Percentiles rank a stretch among this genome's conserved stretches.
phyloP scores from a whole-genome alignment of 306 rosid species.

The Ammopiptanthus mongolicus region DNA sequence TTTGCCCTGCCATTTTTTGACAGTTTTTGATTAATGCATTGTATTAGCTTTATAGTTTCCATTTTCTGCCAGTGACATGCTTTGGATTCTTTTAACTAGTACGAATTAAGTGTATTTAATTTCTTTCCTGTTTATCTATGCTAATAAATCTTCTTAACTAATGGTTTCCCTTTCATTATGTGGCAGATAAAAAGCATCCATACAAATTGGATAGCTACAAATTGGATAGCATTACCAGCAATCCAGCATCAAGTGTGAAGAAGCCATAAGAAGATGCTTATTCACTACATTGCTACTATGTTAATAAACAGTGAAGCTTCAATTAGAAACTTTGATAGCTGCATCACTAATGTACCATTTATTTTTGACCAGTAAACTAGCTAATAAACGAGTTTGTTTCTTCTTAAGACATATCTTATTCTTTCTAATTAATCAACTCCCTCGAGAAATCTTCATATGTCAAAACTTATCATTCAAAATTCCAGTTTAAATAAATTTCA shows the following conservation, averaged over 20 bases:
- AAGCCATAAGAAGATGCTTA: background rate
- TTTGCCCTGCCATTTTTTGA: conserved; percentile 75
- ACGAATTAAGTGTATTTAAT: background rate
- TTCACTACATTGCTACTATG: background rate
- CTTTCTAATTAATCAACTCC: background rate
- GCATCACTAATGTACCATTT: background rate
- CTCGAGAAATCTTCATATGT: background rate
- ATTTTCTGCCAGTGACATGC: background rate
- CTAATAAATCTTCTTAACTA: background rate
- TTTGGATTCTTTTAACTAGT: background rate
- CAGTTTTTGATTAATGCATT: background rate
- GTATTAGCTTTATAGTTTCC: background rate
- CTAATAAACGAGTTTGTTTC: background rate
- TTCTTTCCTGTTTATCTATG: background rate
- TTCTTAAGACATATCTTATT: background rate
- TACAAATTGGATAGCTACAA: background rate
- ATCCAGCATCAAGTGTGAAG: background rate
- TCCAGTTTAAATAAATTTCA: background rate
- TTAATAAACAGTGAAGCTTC: background rate
- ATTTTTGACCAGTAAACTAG: background rate
- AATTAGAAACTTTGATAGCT: background rate
- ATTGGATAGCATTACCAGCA: background rate
- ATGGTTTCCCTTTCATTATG: background rate
- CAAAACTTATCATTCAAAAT: background rate
- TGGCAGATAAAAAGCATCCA: background rate